These are phyloP conservation scores for Aspergillus neoniger DNA, from an alignment of 2,329 filamentous ascomycete species.

Conservation along the genomic window DNA sequence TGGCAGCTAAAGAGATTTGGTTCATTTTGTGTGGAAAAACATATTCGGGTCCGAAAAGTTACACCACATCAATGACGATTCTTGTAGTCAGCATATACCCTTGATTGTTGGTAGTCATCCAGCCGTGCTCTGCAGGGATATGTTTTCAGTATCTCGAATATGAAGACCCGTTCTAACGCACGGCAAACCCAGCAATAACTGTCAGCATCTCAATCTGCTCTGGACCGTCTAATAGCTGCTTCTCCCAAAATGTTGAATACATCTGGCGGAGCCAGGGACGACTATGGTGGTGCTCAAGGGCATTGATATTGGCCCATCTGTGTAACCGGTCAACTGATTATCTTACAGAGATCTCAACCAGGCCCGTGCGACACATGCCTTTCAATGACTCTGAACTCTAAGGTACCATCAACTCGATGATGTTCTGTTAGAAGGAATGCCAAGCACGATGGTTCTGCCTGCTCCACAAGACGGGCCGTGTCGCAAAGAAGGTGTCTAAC, in stretches of 20 bases:
- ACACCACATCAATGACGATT: no score
- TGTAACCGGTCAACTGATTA: neutral
- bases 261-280: constrained; percentile 6
- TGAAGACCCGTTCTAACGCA: neutral
- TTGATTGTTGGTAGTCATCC: no score
- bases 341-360: no score
- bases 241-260: constrained; percentile 3
- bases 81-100: no score
- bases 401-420: neutral
- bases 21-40: no score
- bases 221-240: neutral
- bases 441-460: neutral
- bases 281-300: neutral
- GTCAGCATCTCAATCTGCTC: constrained; percentile 11
- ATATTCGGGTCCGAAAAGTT: no score
- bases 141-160: neutral
- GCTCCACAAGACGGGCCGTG: neutral
- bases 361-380: neutral
- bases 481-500: neutral
- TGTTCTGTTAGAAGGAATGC: constrained; percentile 5
- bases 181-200: neutral
- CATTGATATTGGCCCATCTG: constrained; percentile 1
- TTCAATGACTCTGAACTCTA: constrained; percentile 10
- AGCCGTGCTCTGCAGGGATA: no score
- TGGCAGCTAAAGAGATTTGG: no score